Evolutionary conservation across 1,139 yeast species (phyloP).

Genomic region (Pichia sp.): DNA sequence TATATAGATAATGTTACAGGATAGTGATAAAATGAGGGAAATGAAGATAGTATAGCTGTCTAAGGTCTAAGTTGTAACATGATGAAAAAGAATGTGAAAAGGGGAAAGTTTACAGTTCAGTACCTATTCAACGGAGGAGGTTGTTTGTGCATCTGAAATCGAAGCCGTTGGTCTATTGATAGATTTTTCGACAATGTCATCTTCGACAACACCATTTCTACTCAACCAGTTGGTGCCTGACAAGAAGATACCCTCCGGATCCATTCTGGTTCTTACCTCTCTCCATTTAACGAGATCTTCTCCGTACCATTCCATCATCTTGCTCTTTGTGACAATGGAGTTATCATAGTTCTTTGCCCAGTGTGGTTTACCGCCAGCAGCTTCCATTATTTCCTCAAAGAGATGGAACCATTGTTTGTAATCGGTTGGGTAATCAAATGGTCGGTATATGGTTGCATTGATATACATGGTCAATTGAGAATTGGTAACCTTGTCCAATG

Average conservation of each 20-base stretch:
- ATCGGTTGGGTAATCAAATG: slow-evolving; percentile 69
- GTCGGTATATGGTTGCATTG: slow-evolving; percentile 95
- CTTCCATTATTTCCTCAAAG: slow-evolving; percentile 73
- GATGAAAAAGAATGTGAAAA: too few relatives aligned
- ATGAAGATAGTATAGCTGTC: too few relatives aligned
- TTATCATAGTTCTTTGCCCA: slow-evolving; percentile 99
- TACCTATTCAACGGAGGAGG: too few relatives aligned
- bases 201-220: slow-evolving; percentile 63
- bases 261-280: slow-evolving; percentile 54
- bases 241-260: slow-evolving; percentile 76
- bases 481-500: slow-evolving; percentile 51
- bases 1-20: too few relatives aligned
- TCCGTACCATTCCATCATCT: slow-evolving; percentile 76
- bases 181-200: slow-evolving; percentile 2
- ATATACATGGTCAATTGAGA: slow-evolving; percentile 79
- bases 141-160: too few relatives aligned
- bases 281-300: slow-evolving; percentile 56
- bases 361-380: slow-evolving; percentile 90
- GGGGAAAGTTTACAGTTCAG: too few relatives aligned
- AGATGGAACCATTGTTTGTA: slow-evolving; percentile 74
- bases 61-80: too few relatives aligned
- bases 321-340: slow-evolving; percentile 61
- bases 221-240: slow-evolving; percentile 73
- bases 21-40: too few relatives aligned
- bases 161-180: too few relatives aligned